phyloP scores from a whole-genome alignment of 2,329 filamentous ascomycete species.

The Trichoderma harzianum region DNA sequence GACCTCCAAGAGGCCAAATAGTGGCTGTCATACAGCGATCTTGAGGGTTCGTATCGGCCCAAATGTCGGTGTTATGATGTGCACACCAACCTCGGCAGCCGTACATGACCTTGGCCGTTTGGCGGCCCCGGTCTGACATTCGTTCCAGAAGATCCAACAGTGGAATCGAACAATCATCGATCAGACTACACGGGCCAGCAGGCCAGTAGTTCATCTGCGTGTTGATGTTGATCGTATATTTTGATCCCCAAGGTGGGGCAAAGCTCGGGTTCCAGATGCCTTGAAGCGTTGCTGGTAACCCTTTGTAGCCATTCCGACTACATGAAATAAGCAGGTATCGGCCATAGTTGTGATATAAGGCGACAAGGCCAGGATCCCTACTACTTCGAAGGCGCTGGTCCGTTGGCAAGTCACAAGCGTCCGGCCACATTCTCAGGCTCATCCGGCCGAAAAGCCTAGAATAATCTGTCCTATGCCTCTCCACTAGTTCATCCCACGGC shows the following conservation, averaged over 20 bases:
- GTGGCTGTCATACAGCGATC: neutral
- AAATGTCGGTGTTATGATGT: neutral
- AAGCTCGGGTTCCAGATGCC: neutral
- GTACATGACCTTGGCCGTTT: neutral
- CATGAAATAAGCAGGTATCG: neutral
- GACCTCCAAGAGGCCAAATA: neutral
- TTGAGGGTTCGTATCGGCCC: neutral
- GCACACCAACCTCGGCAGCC: neutral
- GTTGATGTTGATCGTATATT: neutral
- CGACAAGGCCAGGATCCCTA: neutral
- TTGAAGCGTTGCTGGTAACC: neutral
- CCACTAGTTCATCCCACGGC: neutral
- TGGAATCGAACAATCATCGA: neutral
- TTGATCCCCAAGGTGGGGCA: neutral
- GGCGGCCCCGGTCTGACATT: neutral
- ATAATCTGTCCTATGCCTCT: neutral
- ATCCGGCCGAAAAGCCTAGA: neutral
- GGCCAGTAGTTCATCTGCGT: neutral
- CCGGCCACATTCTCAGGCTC: neutral
- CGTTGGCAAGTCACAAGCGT: neutral
- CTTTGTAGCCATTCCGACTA: neutral
- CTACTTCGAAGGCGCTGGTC: neutral
- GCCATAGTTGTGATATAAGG: neutral
- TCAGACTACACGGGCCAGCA: neutral
- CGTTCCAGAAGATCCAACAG: neutral